Percentiles rank a stretch among this genome's conserved stretches.
These are phyloP conservation scores for Paramecium sonneborni DNA, from an alignment of 73 alveolate genomes.

Conservation along the genomic window DNA sequence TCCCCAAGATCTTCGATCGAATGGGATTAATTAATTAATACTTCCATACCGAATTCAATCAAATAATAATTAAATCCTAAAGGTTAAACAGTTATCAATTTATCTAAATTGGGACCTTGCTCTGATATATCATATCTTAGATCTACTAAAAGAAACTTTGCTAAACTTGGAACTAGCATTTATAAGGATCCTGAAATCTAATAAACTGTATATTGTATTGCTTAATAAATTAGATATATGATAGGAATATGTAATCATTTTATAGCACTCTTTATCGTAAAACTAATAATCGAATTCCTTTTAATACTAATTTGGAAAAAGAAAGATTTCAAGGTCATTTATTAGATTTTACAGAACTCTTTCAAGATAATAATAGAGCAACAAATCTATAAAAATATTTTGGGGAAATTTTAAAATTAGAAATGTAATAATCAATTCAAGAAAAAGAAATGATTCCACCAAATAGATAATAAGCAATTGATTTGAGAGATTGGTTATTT, in stretches of 20 bases:
- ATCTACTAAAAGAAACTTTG: neutral
- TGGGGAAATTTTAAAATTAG: conserved; percentile 35
- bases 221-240: conserved; percentile 30
- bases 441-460: conserved; percentile 49
- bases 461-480: conserved; percentile 31
- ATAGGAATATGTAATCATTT: conserved; percentile 2
- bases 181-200: conserved; percentile 17
- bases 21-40: conserved; percentile 50
- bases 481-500: conserved; percentile 35
- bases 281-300: neutral
- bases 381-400: neutral
- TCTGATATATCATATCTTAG: conserved; percentile 50
- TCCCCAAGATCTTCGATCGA: conserved; percentile 16
- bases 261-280: conserved; percentile 18
- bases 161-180: conserved; percentile 28
- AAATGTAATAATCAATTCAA: neutral
- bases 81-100: neutral
- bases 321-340: neutral
- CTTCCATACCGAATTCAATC: conserved; percentile 40
- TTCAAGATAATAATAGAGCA: neutral
- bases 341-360: neutral
- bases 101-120: neutral
- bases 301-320: neutral
- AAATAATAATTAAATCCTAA: neutral
- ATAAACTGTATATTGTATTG: neutral